These are phyloP conservation scores for Curvularia hawaiiensis DNA, from an alignment of 2,329 filamentous ascomycete genomes.

Conservation along the genomic window DNA sequence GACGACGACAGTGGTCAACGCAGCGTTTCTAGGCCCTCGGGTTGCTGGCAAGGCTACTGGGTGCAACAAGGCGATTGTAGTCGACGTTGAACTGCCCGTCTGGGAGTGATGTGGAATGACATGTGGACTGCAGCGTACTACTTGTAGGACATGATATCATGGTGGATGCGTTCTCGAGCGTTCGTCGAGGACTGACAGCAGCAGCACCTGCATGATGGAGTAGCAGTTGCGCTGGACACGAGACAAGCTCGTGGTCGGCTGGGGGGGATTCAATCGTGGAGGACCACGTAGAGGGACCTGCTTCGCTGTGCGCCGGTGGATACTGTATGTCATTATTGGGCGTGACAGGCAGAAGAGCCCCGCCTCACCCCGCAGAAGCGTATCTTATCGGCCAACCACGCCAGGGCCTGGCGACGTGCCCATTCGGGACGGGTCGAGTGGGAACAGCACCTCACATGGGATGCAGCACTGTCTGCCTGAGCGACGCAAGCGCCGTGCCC, in stretches of 20 bases:
- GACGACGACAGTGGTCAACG: slow-evolving; percentile 82
- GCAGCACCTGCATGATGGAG: not conserved
- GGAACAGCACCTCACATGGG: slow-evolving; percentile 17
- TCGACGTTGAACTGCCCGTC: slow-evolving; percentile 75
- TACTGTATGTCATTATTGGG: slow-evolving; percentile 16
- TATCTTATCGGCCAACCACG: slow-evolving; percentile 35
- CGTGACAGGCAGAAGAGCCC: slow-evolving; percentile 24
- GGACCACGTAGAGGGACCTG: slow-evolving; percentile 29
- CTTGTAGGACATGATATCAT: slow-evolving; percentile 31
- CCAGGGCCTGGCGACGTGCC: slow-evolving; percentile 27
- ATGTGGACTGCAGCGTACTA: slow-evolving; percentile 20
- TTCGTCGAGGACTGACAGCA: not conserved
- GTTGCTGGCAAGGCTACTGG: slow-evolving; percentile 62
- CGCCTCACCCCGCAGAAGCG: slow-evolving; percentile 38
- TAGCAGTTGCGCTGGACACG: not conserved
- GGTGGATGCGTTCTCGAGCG: too few species aligned
- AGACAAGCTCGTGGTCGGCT: not conserved
- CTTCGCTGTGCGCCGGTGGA: slow-evolving; percentile 11
- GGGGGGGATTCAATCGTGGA: slow-evolving; percentile 23
- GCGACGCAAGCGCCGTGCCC: slow-evolving; percentile 37
- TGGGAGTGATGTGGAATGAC: slow-evolving; percentile 44
- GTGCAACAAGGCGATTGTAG: slow-evolving; percentile 81
- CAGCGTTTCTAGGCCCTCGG: slow-evolving; percentile 72
- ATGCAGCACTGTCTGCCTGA: slow-evolving; percentile 31
- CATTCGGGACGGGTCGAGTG: slow-evolving; percentile 42